Conservation (phyloP, 75 land plant species). For the Pinus tabuliformis region DNA sequence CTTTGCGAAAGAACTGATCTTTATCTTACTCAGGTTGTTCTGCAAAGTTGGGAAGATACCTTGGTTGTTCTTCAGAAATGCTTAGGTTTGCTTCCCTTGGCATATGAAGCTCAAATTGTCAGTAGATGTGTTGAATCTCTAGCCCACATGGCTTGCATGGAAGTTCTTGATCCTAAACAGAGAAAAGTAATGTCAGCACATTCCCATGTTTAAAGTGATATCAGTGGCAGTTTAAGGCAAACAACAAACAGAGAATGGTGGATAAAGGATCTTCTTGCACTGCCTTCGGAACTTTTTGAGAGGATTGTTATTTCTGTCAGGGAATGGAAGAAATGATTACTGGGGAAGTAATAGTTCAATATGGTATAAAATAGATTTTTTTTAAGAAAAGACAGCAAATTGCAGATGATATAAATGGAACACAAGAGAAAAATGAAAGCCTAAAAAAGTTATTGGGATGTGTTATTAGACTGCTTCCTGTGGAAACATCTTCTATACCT, state of each 20-base stretch:
- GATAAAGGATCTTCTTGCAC: constrained; percentile 70
- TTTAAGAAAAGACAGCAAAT: constrained; percentile 20
- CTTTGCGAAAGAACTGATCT: constrained; percentile 62
- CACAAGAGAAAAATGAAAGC: constrained; percentile 14
- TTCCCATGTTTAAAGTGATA: constrained; percentile 26
- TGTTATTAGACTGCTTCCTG: constrained; percentile 53
- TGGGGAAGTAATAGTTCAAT: constrained; percentile 63
- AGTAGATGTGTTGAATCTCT: constrained; percentile 80
- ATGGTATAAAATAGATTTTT: constrained; percentile 68
- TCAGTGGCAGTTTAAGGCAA: constrained; percentile 23
- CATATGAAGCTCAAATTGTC: constrained; percentile 71
- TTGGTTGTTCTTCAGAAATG: constrained; percentile 71
- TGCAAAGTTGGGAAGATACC: constrained; percentile 83
- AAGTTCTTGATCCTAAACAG: constrained; percentile 69
- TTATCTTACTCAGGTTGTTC: constrained; percentile 69
- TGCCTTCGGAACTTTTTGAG: constrained; percentile 59
- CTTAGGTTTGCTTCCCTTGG: constrained; percentile 46
- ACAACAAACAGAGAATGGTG: constrained; percentile 49
- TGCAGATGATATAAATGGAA: constrained; percentile 4
- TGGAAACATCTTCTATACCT: constrained; percentile 43
- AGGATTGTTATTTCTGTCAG: constrained; percentile 58
- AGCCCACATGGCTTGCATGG: constrained; percentile 91
- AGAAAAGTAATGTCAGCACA: constrained; percentile 32
- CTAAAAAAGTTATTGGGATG: constrained; percentile 32
- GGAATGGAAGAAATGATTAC: constrained; percentile 89